Evolutionary conservation across 352 stramenopile species (phyloP).

Genomic region (Phytophthora colocasiae): DNA sequence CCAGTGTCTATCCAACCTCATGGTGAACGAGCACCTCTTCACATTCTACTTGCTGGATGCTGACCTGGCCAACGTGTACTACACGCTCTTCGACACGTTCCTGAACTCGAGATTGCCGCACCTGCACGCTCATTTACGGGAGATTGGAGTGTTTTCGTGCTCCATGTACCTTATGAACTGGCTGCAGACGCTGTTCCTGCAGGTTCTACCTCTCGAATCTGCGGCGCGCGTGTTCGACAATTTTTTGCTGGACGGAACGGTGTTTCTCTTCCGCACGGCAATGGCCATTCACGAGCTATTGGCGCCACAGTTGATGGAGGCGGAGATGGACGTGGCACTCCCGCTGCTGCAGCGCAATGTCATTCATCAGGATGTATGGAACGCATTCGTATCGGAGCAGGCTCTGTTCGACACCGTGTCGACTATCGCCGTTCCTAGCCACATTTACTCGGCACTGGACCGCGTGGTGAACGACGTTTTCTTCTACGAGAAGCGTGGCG

Average conservation of each 20-base stretch:
- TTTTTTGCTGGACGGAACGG: constrained; percentile 86
- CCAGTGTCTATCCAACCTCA: constrained; percentile 88
- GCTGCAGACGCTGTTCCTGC: constrained; percentile 88
- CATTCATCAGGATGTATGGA: constrained; percentile 71
- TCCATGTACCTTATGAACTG: constrained; percentile 92
- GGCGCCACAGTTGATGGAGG: constrained; percentile 50
- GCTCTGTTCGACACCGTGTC: constrained; percentile 74
- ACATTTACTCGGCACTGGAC: constrained; percentile 76
- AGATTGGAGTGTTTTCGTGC: constrained; percentile 63
- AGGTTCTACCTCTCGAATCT: constrained; percentile 82
- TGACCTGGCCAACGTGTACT: constrained; percentile 83
- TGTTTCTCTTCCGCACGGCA: constrained; percentile 83
- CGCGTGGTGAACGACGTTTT: constrained; percentile 86
- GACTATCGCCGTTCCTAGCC: constrained; percentile 65
- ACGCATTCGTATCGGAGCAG: constrained; percentile 64
- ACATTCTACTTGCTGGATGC: constrained; percentile 89
- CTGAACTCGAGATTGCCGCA: constrained; percentile 55
- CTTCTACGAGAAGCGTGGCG: constrained; percentile 79
- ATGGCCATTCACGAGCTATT: constrained; percentile 87
- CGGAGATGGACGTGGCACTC: constrained; percentile 80
- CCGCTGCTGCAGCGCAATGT: constrained; percentile 77
- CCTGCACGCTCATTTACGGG: constrained; percentile 59
- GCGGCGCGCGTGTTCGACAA: constrained; percentile 83
- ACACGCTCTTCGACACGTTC: constrained; percentile 82
- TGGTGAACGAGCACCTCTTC: constrained; percentile 90